Conservation (phyloP, 1,139 yeast genomes). For the Debaryomyces psychrophilus region DNA sequence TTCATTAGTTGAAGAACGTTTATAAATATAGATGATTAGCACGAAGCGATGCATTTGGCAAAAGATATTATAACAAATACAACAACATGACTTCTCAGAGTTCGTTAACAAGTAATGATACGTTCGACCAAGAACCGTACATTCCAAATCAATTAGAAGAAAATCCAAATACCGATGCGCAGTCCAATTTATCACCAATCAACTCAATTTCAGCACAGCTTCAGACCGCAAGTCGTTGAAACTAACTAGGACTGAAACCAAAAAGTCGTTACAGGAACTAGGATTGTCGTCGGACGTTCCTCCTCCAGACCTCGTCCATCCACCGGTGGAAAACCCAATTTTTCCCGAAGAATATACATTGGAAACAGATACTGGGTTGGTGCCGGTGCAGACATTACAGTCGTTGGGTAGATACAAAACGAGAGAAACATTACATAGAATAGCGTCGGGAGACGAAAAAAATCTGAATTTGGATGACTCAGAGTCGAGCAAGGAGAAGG, state of each 20-base stretch:
- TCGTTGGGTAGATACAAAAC: constrained; percentile 61
- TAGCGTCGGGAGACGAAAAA: constrained; percentile 14
- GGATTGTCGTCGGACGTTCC: constrained; percentile 61
- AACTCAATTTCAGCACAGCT: constrained; percentile 13
- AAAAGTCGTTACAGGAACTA: constrained; percentile 61
- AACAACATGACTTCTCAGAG: not conserved
- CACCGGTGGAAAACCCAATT: constrained; percentile 64
- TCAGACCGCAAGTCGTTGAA: constrained; percentile 9
- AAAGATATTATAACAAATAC: not conserved
- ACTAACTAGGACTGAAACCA: constrained; percentile 62
- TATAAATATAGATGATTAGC: constrained; percentile 1
- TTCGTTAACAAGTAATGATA: constrained; percentile 2
- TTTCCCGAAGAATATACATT: constrained; percentile 91
- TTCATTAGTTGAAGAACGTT: not conserved
- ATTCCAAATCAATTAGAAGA: constrained; percentile 13
- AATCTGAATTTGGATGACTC: constrained; percentile 19
- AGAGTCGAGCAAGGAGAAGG: constrained; percentile 9
- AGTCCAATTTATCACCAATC: constrained; percentile 37
- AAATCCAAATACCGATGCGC: constrained; percentile 40
- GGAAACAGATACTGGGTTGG: constrained; percentile 86
- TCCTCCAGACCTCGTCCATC: constrained; percentile 60
- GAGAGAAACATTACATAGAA: constrained; percentile 14
- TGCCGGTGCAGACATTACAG: constrained; percentile 73
- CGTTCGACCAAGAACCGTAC: constrained; percentile 1
- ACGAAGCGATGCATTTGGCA: not conserved